A percentile compares a stretch with the other conserved stretches of the same genome.
phyloP scores from a whole-genome alignment of 1,284 basidiomycete species.

The Ustilago esculenta region DNA sequence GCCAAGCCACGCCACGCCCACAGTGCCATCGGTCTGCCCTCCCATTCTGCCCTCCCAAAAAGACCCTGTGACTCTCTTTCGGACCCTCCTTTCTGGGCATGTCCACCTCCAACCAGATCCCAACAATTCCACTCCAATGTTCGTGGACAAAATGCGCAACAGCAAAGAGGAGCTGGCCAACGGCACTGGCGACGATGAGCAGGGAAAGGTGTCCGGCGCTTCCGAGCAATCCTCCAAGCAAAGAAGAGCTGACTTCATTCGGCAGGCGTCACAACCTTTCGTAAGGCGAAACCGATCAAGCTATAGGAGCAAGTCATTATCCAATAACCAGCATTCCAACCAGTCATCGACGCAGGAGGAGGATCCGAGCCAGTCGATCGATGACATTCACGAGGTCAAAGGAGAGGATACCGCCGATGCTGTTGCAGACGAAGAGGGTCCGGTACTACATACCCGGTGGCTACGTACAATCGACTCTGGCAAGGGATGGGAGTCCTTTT shows the following conservation, averaged over 20 bases:
- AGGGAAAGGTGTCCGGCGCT: background rate
- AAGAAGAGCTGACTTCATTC: constrained; percentile 40
- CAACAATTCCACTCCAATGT: no score
- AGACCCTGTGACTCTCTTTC: no score
- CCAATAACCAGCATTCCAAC: constrained; percentile 14
- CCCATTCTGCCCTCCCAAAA: no score
- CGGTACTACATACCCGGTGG: constrained; percentile 34
- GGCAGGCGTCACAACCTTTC: constrained; percentile 37
- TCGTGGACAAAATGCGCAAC: no score
- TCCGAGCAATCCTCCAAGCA: constrained; percentile 31
- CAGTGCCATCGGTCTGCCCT: no score
- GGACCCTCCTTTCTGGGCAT: no score
- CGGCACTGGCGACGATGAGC: constrained; percentile 27
- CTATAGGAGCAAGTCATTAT: constrained; percentile 19
- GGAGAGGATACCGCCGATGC: constrained; percentile 15
- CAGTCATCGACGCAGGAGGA: constrained; percentile 18
- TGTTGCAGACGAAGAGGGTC: constrained; percentile 27
- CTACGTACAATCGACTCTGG: constrained; percentile 29
- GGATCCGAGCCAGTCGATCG: constrained; percentile 7
- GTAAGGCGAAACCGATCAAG: constrained; percentile 26
- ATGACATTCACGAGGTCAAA: constrained; percentile 25
- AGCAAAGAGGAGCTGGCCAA: constrained; percentile 8
- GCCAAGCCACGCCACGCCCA: no score
- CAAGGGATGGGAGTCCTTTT: constrained; percentile 42
- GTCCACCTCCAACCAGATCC: no score